Percentiles rank a stretch among this genome's conserved stretches.
Evolutionary conservation across 1,284 basidiomycete species (phyloP).

Genomic region (Ganoderma resinaceum): DNA sequence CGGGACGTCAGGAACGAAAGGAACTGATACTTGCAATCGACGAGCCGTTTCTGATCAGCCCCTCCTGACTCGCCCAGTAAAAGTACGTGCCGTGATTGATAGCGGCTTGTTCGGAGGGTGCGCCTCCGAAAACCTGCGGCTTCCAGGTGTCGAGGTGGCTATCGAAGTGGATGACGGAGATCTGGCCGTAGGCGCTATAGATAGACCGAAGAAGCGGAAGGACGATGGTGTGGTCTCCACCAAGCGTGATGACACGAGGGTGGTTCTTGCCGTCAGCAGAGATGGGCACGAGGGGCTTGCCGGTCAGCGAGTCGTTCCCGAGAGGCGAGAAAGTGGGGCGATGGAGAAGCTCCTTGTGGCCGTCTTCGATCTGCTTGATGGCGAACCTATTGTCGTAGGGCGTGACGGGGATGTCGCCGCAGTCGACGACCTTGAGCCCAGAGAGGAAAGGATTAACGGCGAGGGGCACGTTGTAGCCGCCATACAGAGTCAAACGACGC

Average conservation of each 20-base stretch:
- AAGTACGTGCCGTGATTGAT: conserved; percentile 84
- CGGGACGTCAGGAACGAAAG: conserved; percentile 32
- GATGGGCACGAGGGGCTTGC: conserved; percentile 58
- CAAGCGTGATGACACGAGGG: conserved; percentile 75
- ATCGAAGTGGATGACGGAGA: conserved; percentile 84
- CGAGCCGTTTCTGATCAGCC: conserved; percentile 75
- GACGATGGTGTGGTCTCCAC: conserved; percentile 82
- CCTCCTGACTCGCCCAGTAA: conserved; percentile 80
- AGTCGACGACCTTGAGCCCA: conserved; percentile 73
- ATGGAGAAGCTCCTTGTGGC: conserved; percentile 68
- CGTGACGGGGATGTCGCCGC: conserved; percentile 67
- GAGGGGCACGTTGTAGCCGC: conserved; percentile 79
- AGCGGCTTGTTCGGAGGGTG: conserved; percentile 68
- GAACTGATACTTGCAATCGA: conserved; percentile 79
- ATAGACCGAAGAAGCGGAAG: conserved; percentile 71
- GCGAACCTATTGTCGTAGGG: conserved; percentile 76
- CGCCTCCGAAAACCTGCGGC: conserved; percentile 73
- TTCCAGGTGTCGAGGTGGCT: conserved; percentile 80
- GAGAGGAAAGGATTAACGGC: conserved; percentile 70
- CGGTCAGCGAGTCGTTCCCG: conserved; percentile 65
- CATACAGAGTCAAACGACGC: conserved; percentile 74
- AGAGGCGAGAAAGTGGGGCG: conserved; percentile 65
- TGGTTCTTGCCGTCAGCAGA: conserved; percentile 69
- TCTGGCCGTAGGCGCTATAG: conserved; percentile 71
- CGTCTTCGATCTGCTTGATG: conserved; percentile 76